These are phyloP conservation scores for Fusarium protoensiforme DNA, from an alignment of 2,329 filamentous ascomycete genomes.

Conservation along the genomic window DNA sequence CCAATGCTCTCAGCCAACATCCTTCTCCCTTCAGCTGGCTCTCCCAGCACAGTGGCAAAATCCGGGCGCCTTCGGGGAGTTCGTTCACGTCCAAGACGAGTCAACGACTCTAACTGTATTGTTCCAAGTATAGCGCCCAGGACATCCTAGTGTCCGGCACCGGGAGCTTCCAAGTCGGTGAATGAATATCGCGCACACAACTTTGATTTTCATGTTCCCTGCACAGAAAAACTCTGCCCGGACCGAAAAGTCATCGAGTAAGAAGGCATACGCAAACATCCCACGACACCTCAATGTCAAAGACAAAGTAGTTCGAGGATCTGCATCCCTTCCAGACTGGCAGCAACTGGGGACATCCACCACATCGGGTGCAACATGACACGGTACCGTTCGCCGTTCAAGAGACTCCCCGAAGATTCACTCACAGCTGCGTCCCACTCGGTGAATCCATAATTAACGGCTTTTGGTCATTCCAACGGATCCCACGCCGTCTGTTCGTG, in stretches of 20 bases:
- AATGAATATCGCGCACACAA: slow-evolving; percentile 19
- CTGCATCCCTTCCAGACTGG: not conserved
- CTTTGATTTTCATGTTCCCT: not conserved
- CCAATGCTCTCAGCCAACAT: not conserved
- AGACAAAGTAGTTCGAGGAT: not conserved
- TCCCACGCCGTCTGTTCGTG: slow-evolving; percentile 1
- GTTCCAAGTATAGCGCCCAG: slow-evolving; percentile 4
- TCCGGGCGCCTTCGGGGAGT: slow-evolving; percentile 32
- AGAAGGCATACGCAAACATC: not conserved
- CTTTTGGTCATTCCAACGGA: slow-evolving; percentile 2
- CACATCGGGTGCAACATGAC: not conserved
- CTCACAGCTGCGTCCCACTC: slow-evolving; percentile 9
- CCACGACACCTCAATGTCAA: not conserved
- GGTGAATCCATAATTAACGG: slow-evolving; percentile 13
- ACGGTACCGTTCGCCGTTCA: not conserved
- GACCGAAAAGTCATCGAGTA: not conserved
- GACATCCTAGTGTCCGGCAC: slow-evolving; percentile 8
- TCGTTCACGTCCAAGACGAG: slow-evolving; percentile 6
- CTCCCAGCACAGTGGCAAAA: slow-evolving; percentile 4
- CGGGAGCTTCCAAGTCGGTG: slow-evolving; percentile 19
- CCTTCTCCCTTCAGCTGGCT: slow-evolving; percentile 1
- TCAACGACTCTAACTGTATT: slow-evolving; percentile 25
- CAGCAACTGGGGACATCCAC: not conserved
- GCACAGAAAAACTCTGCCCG: not conserved
- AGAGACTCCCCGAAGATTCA: not conserved